Base-by-base conservation (phyloP, 306 rosid species). In the Cicer bijugum region DNA sequence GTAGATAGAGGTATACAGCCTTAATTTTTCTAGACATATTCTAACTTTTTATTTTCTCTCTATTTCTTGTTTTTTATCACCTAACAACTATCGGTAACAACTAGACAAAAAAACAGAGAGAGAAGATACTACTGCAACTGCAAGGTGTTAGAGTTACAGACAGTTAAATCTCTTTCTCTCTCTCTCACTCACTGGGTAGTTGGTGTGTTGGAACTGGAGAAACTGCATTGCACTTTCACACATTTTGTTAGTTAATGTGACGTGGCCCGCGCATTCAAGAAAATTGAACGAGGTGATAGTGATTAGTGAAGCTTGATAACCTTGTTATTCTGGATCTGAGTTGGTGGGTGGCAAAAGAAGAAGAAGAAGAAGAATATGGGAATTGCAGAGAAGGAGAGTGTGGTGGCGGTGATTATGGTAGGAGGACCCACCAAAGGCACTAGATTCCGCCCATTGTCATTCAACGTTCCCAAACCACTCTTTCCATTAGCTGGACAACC, bases 351-450 rank as follows among this genome's bases (percentile, higher is more conserved):
- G 35, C 5, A 28, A 28, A 28, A 45, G 1, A 1, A 12, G 12
- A 51, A 45, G 1, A 1, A 12, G 12, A 51, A 5, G 40, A 55
- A 37, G 4, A 55, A 55, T 2, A 90, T 91, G 99, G 90, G 85
- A 42, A 78, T 77, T 84, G 20, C 90, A 68, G 91, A 89, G 43
- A 92, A 89, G 43, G 93, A 89, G 76, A 88, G 82, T 56, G 96
- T 86, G 11, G 96, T 94, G 7, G 96, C 97, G 73, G 97, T 94
- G 75, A 91, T 94, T 77, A 94, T 94, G 99, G 99, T 94, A 46
- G 97, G 97, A 43, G 99, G 99, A 20, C 99, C 99, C 15, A 94
- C 96, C 15, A 94, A 94, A 90, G 99, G 99, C 28, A 94, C 99
- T 76, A 87, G 99, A 86, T 94, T 94, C 72, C 84, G 99, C 56